Conservation (phyloP, 2,329 filamentous ascomycete genomes). For the Sporothrix protearum region DNA sequence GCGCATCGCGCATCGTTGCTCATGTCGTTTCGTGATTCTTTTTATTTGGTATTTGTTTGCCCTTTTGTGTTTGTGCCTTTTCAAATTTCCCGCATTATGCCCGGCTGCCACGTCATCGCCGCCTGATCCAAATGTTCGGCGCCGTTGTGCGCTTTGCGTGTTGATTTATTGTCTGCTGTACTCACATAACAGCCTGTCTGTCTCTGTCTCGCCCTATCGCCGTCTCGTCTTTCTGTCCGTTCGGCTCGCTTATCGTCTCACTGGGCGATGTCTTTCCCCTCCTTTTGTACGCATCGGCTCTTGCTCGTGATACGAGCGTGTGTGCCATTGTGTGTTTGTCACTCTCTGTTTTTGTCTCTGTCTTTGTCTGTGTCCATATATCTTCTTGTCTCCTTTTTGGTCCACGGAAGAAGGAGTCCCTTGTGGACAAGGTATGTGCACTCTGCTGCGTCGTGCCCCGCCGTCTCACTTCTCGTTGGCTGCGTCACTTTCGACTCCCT, state of each 20-base stretch:
- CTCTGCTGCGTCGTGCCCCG: slow-evolving; percentile 5
- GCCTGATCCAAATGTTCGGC: slow-evolving; percentile 8
- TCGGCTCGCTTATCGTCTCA: neutral
- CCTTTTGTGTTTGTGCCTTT: neutral
- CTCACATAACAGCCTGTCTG: neutral
- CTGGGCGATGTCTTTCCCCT: neutral
- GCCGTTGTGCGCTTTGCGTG: neutral
- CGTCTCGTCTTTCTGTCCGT: neutral
- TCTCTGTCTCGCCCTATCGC: neutral
- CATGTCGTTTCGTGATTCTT: neutral
- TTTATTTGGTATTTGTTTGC: neutral
- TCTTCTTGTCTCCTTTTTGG: neutral
- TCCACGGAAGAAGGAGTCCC: neutral
- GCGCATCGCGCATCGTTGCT: neutral
- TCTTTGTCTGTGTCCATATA: neutral
- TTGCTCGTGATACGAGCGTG: neutral
- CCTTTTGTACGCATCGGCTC: neutral
- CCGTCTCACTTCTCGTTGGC: slow-evolving; percentile 17
- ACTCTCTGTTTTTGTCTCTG: neutral
- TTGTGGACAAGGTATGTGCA: neutral
- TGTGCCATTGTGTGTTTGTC: neutral
- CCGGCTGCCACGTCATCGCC: slow-evolving; percentile 19
- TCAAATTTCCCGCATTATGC: neutral
- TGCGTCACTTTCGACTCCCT: neutral
- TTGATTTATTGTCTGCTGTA: neutral